Percentiles rank a stretch among this genome's conserved stretches.
Evolutionary conservation across 148 eudicot species (phyloP).

Genomic region (Cornus controversa): DNA sequence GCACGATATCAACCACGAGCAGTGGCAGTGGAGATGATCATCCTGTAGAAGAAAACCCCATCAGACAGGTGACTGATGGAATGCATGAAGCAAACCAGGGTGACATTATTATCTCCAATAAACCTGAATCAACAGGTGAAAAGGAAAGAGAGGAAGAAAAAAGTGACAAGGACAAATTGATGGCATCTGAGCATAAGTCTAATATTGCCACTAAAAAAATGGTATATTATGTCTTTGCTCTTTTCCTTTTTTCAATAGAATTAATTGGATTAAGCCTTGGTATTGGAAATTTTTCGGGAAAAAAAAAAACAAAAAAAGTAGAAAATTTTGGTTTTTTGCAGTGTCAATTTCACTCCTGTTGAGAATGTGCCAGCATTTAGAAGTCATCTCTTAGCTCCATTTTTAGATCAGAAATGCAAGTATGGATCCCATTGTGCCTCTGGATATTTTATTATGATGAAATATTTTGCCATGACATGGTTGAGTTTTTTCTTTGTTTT

Average conservation of each 20-base stretch:
- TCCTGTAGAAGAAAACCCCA: constrained; percentile 33
- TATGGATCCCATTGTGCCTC: not conserved
- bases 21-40: constrained; percentile 17
- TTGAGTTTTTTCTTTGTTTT: constrained; percentile 2
- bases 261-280: no score
- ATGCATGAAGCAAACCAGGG: constrained; percentile 7
- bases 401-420: not conserved
- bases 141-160: constrained; percentile 7
- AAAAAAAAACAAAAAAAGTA: no score
- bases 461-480: not conserved
- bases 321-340: not conserved
- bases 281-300: no score
- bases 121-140: constrained; percentile 11
- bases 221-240: constrained; percentile 8
- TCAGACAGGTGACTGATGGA: constrained; percentile 50
- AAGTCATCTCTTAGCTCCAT: not conserved
- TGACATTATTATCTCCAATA: not conserved
- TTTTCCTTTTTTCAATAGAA: not conserved
- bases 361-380: constrained; percentile 5
- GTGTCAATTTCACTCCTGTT: constrained; percentile 3
- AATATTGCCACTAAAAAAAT: not conserved
- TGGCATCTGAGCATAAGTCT: constrained; percentile 8
- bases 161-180: constrained; percentile 1
- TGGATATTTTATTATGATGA: not conserved
- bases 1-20: not conserved